Evolutionary conservation across 1,284 basidiomycete species (phyloP).

Genomic region (Cryptococcus sp.): DNA sequence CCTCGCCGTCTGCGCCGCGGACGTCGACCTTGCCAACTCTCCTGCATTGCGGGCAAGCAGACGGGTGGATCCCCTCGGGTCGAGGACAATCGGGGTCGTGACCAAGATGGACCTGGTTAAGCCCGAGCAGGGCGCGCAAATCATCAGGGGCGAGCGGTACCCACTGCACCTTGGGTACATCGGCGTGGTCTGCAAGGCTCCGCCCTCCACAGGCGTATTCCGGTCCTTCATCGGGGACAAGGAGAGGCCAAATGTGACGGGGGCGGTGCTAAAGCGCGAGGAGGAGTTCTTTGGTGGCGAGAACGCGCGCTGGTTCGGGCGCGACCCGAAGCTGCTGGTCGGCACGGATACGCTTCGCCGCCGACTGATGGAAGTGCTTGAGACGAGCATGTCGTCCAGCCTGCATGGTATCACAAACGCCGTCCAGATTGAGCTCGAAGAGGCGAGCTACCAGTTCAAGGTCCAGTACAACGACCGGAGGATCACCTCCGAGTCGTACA

Average conservation of each 20-base stretch:
- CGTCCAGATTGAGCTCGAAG: slow-evolving; percentile 94
- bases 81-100: slow-evolving; percentile 93
- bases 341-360: slow-evolving; percentile 86
- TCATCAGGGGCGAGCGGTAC: slow-evolving; percentile 87
- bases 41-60: slow-evolving; percentile 90
- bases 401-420: slow-evolving; percentile 94
- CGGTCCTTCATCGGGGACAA: slow-evolving; percentile 33
- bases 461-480: slow-evolving; percentile 96
- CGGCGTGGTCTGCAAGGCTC: slow-evolving; percentile 88
- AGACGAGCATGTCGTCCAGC: slow-evolving; percentile 93
- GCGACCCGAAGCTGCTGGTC: slow-evolving; percentile 61
- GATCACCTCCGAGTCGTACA: slow-evolving; percentile 93
- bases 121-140: slow-evolving; percentile 73
- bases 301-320: slow-evolving; percentile 55
- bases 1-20: slow-evolving; percentile 94
- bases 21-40: slow-evolving; percentile 97
- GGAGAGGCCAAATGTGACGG: slow-evolving; percentile 50
- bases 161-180: slow-evolving; percentile 97
- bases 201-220: slow-evolving; percentile 41
- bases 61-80: slow-evolving; percentile 88
- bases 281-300: slow-evolving; percentile 76
- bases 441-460: slow-evolving; percentile 97
- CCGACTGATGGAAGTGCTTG: slow-evolving; percentile 92
- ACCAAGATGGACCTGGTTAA: slow-evolving; percentile 99
- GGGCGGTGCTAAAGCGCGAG: slow-evolving; percentile 67